Evolutionary conservation across 1,139 yeast species (phyloP), one percentile per base, ranked within the genome.

Genomic region (Debaryomycetaceae sp.): DNA sequence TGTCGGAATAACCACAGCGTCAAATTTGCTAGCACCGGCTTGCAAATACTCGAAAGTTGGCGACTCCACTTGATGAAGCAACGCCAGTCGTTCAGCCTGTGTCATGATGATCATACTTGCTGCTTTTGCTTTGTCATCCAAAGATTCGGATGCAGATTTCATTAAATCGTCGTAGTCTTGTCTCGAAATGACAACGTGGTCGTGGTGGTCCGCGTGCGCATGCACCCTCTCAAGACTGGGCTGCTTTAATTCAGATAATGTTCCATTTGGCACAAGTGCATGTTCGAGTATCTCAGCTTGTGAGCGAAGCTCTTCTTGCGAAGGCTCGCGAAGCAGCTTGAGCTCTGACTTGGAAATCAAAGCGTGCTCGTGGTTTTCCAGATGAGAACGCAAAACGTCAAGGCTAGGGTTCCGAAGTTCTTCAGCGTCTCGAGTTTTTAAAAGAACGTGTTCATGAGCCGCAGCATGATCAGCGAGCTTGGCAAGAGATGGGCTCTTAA

Each of bases 11-110:
- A 58, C 33, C 2, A 41, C 36, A 31, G 54, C 52, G 20, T 39
- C 37, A 28, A 38, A 39, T 1, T 29, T 14, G 4, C 26, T 26
- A 1, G 58, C 59, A 29, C 44, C 40, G 3, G 38, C 35, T 12
- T 36, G 34, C 4, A 63, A 23, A 30, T 53, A 52, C 0, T 45
- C 49, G 23, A 57, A 27, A 4, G 44, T 23, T 5, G 63, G 64
- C 5, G 35, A 35, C 17, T 36, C 25, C n/a, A 18, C 15, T 4
- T 18, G n/a, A 19, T 27, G 23, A 5, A 14, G 5, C 27, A 18
- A 5, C 11, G 45, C 43, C 18, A 33, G 25, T 11, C 43, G 41
- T 15, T 43, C 44, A 3, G 31, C 29, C 5, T 27, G 23, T 4
- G 43, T 32, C 4, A 49, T 22, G n/a, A 48, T 22, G 12, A 31